Evolutionary conservation across 2,329 filamentous ascomycete species (phyloP), one percentile per base, ranked within the genome.

Genomic region (Beauveria caledonica): DNA sequence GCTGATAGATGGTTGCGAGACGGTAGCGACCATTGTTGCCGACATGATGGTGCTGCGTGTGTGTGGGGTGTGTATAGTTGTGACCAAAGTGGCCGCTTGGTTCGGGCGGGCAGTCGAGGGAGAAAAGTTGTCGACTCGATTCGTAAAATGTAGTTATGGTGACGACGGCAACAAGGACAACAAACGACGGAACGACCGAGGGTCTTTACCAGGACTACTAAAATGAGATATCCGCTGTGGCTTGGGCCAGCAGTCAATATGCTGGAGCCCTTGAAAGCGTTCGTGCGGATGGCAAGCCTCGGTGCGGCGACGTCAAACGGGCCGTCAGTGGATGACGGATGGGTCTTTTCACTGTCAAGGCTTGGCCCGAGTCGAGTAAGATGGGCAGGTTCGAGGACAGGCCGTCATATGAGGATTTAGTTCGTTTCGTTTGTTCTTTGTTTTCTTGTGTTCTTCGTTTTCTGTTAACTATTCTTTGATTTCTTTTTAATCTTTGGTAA

Each of bases 1-100:
- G 54, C 68, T 64, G 57, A 59, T 66, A 59, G 48, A 64, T 19
- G 54, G 62, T 61, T 51, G 63, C 60, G 71, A 67, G 71, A 72
- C 71, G 60, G 74, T 73, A 63, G 73, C 64, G 65, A 73, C 68
- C 68, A 72, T 70, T 63, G 71, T 70, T 29, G 64, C 63, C 48
- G 66, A 63, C 64, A 68, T 67, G 52, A 39, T 39, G 56, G 44
- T 29, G 46, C 25, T 42, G 23, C 15, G 2, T 17, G 15, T 29
- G 11, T 39, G 10, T 25, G 3, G n/a, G 25, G 25, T n/a, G 15
- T 36, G 21, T 33, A 6, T 33, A 6, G 53, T 39, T 39, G 42
- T 40, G 25, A 21, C 15, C 42, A 25, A 17, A n/a, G 19, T 40
- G 19, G 44, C 40, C n/a, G 36, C 25, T 57, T 48, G 44, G 8